Conservation (phyloP, 192 early-diverging fungal genomes). For the Coemansia furcata region DNA sequence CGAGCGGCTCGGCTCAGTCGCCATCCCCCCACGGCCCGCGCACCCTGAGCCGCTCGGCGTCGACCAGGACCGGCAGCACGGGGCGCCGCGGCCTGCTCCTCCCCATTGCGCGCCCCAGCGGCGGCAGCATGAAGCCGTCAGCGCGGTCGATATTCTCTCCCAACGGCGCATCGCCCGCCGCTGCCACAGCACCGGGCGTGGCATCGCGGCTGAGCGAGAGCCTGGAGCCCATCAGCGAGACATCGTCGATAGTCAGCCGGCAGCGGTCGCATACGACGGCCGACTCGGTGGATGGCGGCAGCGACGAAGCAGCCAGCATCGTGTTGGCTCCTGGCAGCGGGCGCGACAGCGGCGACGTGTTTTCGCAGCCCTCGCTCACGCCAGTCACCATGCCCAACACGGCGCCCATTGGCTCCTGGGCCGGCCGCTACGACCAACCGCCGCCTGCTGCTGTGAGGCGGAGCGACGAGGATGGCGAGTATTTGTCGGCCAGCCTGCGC, state of each 20-base stretch:
- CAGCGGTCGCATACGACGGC: constrained; percentile 40
- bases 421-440: constrained; percentile 2
- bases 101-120: constrained; percentile 37
- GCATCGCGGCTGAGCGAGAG: constrained; percentile 45
- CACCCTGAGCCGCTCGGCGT: neutral
- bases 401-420: constrained; percentile 14
- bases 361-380: neutral
- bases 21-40: neutral
- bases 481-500: constrained; percentile 36
- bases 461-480: constrained; percentile 6
- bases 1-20: neutral
- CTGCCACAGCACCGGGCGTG: neutral
- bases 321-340: constrained; percentile 1
- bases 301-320: neutral
- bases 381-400: constrained; percentile 13
- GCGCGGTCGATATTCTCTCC: constrained; percentile 39
- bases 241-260: constrained; percentile 31
- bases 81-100: constrained; percentile 44
- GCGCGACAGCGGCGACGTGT: constrained; percentile 28
- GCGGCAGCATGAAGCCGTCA: constrained; percentile 24
- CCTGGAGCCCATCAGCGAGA: constrained; percentile 49
- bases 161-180: neutral
- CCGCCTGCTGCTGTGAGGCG: constrained; percentile 2
- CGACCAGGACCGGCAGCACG: constrained; percentile 4
- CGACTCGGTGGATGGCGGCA: constrained; percentile 22